These are phyloP conservation scores for Schizophyllum commune DNA, from an alignment of 1,284 basidiomycete species.

Conservation along the genomic window DNA sequence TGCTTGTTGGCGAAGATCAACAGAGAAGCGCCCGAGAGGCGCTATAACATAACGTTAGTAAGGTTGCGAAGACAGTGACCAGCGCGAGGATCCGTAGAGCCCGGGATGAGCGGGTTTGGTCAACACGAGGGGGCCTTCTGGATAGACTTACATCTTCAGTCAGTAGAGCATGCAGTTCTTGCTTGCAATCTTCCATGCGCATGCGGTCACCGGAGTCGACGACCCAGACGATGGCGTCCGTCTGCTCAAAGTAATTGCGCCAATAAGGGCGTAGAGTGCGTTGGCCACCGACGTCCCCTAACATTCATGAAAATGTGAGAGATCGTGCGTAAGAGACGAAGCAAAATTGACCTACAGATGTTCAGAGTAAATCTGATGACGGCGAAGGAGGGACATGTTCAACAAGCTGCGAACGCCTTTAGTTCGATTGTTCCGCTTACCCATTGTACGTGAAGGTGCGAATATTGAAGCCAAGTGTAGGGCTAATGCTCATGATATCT, in stretches of 20 bases:
- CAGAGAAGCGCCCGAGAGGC: slow-evolving; percentile 89
- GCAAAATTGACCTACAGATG: slow-evolving; percentile 60
- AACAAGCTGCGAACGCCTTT: slow-evolving; percentile 10
- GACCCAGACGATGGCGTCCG: slow-evolving; percentile 98
- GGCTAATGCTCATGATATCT: slow-evolving; percentile 82
- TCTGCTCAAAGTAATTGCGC: slow-evolving; percentile 99
- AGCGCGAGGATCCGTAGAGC: too few species aligned
- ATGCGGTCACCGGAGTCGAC: slow-evolving; percentile 91
- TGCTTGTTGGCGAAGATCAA: slow-evolving; percentile 99
- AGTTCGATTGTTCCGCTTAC: slow-evolving; percentile 41
- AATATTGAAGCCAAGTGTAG: slow-evolving; percentile 98
- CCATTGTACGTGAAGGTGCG: slow-evolving; percentile 88
- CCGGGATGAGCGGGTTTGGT: slow-evolving; percentile 10
- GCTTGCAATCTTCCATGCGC: slow-evolving; percentile 83
- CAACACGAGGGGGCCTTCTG: slow-evolving; percentile 8
- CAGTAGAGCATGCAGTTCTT: slow-evolving; percentile 81
- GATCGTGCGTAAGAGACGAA: too few species aligned
- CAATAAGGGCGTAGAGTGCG: slow-evolving; percentile 94
- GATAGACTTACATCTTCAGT: slow-evolving; percentile 81
- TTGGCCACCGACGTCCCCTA: slow-evolving; percentile 99
- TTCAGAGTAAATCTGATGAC: slow-evolving; percentile 78
- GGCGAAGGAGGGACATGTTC: background rate
- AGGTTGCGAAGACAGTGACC: too few species aligned
- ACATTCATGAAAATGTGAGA: slow-evolving; percentile 4
- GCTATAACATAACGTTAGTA: slow-evolving; percentile 36